phyloP scores from a whole-genome alignment of 1,139 yeast species.

The Candida gigantensis region DNA sequence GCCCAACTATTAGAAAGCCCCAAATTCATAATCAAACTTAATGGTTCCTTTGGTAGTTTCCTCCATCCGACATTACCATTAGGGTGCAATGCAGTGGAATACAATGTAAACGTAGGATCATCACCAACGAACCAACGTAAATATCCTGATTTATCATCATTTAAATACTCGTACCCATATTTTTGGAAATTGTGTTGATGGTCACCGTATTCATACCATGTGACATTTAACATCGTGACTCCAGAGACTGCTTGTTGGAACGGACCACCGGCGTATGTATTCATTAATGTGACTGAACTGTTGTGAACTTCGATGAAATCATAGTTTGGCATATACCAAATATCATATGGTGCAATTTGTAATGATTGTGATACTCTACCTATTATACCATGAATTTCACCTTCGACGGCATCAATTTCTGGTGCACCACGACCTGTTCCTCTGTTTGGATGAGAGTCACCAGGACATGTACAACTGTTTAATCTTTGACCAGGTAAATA shows the following conservation, averaged over 20 bases:
- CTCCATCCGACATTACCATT: constrained; percentile 84
- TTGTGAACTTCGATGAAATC: constrained; percentile 68
- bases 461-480: constrained; percentile 68
- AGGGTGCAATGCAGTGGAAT: constrained; percentile 67
- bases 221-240: constrained; percentile 63
- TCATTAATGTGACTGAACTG: constrained; percentile 62
- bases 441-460: constrained; percentile 75
- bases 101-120: constrained; percentile 62
- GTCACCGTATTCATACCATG: constrained; percentile 68
- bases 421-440: constrained; percentile 90
- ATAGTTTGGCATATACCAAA: constrained; percentile 84
- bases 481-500: constrained; percentile 77
- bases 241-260: constrained; percentile 84
- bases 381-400: constrained; percentile 42
- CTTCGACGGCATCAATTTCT: constrained; percentile 85
- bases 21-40: constrained; percentile 75
- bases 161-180: constrained; percentile 75
- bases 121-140: constrained; percentile 81
- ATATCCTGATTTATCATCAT: constrained; percentile 69
- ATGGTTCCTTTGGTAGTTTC: constrained; percentile 77
- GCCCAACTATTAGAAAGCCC: constrained; percentile 85
- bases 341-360: constrained; percentile 83
- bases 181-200: constrained; percentile 55
- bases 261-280: constrained; percentile 80
- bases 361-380: constrained; percentile 81